Evolutionary conservation across 2,329 filamentous ascomycete genomes (phyloP).

Genomic region (Aschersonia sp.): DNA sequence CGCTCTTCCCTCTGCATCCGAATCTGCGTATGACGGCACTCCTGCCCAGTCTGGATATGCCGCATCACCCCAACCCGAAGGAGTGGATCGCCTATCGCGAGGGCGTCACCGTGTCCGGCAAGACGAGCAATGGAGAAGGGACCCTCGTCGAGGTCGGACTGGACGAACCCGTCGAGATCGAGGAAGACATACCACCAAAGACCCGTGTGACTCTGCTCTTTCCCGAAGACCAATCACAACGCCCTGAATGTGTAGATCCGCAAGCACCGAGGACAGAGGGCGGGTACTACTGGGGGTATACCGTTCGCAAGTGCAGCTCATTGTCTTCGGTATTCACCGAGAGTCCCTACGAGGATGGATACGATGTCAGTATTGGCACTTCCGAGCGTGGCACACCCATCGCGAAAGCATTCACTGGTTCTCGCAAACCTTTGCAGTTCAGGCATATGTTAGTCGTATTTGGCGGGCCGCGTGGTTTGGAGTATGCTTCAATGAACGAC

Average conservation of each 20-base stretch:
- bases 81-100: slow-evolving; percentile 74
- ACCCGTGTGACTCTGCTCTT: slow-evolving; percentile 60
- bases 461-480: slow-evolving; percentile 67
- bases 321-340: slow-evolving; percentile 68
- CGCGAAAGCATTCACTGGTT: slow-evolving; percentile 28
- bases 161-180: slow-evolving; percentile 39
- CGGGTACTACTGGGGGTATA: slow-evolving; percentile 82
- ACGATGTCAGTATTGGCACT: slow-evolving; percentile 72
- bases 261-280: slow-evolving; percentile 55
- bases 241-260: slow-evolving; percentile 49
- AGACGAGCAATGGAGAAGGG: slow-evolving; percentile 25
- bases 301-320: slow-evolving; percentile 48
- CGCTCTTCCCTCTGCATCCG: slow-evolving; percentile 64
- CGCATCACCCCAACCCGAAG: slow-evolving; percentile 61
- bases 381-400: slow-evolving; percentile 56
- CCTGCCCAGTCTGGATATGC: slow-evolving; percentile 69
- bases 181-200: slow-evolving; percentile 48
- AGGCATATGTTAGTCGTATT: slow-evolving; percentile 67
- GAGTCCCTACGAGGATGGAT: slow-evolving; percentile 59
- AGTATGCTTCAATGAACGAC: slow-evolving; percentile 55
- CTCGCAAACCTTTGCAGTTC: slow-evolving; percentile 30
- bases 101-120: slow-evolving; percentile 47
- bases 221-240: slow-evolving; percentile 27
- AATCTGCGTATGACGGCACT: slow-evolving; percentile 62
- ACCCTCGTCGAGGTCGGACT: slow-evolving; percentile 46